phyloP scores from a whole-genome alignment of 2,329 filamentous ascomycete species.

The Cryphonectria parasitica region DNA sequence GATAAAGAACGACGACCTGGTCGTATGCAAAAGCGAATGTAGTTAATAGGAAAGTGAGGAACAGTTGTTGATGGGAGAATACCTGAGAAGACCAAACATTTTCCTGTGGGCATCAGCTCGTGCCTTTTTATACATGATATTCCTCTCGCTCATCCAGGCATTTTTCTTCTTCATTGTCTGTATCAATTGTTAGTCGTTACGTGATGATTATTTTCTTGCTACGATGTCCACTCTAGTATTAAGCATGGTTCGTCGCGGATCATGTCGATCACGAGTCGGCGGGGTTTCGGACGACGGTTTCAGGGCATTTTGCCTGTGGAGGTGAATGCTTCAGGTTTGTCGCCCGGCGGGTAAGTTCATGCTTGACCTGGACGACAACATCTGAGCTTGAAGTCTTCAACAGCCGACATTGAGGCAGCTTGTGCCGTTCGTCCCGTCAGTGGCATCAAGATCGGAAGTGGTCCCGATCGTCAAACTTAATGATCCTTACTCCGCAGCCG shows the following conservation, averaged over 20 bases:
- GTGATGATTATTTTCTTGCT: not conserved
- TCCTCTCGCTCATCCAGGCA: not conserved
- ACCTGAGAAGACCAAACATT: not conserved
- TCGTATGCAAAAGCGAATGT: constrained; percentile 5
- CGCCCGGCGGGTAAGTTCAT: not conserved
- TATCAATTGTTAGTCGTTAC: too few species aligned
- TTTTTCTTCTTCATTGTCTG: not conserved
- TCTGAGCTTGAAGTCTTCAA: too few species aligned
- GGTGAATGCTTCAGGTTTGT: not conserved
- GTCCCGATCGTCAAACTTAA: not conserved
- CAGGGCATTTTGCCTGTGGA: constrained; percentile 1
- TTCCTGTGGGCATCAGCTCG: constrained; percentile 6
- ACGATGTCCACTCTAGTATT: not conserved
- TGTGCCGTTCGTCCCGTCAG: not conserved
- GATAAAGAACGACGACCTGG: constrained; percentile 21
- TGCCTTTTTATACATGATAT: constrained; percentile 15
- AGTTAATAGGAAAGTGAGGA: constrained; percentile 2
- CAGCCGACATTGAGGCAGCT: not conserved
- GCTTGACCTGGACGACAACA: not conserved
- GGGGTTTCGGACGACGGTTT: constrained; percentile 16
- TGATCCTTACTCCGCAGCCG: not conserved
- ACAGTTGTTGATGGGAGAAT: not conserved
- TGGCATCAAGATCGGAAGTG: not conserved
- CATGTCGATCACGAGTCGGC: constrained; percentile 10
- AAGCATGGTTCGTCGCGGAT: constrained; percentile 20